Base-by-base conservation (phyloP, 345 rosid genomes). In the Lumnitzera littorea region DNA sequence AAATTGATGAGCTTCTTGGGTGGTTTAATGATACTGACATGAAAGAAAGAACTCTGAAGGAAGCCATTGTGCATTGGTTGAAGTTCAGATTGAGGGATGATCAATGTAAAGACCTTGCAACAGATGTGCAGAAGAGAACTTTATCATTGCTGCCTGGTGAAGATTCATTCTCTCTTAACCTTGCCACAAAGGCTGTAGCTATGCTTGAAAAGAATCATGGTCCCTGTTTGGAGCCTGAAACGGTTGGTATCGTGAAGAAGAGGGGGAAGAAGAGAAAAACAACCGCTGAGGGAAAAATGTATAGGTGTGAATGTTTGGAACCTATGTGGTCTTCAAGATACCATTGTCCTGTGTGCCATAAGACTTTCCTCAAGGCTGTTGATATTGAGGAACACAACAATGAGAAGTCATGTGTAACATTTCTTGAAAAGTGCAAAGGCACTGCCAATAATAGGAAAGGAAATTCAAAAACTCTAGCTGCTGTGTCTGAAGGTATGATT, bases 341-440 rank as follows among this genome's bases (percentile, higher is more conserved):
- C 71, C 99, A 94, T 68, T 94, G 99, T 69, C 62, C 63, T 57
- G 72, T 78, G 63, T 94, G 99, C 81, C 99, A 94, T 75, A 86
- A 17, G 70, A 89, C 95, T 57, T 80, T 83, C 55, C 48, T 70
- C 60, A 67, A 65, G 68, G 78, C 76, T 70, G 67, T 31, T 56
- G 92, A 78, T 72, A 74, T 88, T 56, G 80, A 73, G 72, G 76
- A 61, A 61, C 99, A 94, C 70, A 76, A 62, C 61, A 80, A 83
- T 61, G 84, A 76, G 51, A 76, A 43, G 63, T 73, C 76, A 54
- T 74, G 57, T 69, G 61, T 77, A 62, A 58, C 74, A 48, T 68
- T 66, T 51, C 53, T 41, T 76, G 81, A 80, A 53, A 81, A 81
- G 69, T 66, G 70, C 41, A 82, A 74, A 66, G 84, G 72, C 58